A percentile compares a stretch with the other conserved stretches of the same genome.
phyloP scores from a whole-genome alignment of 1,139 yeast genomes.

The Arxiozyma slooffiae region DNA sequence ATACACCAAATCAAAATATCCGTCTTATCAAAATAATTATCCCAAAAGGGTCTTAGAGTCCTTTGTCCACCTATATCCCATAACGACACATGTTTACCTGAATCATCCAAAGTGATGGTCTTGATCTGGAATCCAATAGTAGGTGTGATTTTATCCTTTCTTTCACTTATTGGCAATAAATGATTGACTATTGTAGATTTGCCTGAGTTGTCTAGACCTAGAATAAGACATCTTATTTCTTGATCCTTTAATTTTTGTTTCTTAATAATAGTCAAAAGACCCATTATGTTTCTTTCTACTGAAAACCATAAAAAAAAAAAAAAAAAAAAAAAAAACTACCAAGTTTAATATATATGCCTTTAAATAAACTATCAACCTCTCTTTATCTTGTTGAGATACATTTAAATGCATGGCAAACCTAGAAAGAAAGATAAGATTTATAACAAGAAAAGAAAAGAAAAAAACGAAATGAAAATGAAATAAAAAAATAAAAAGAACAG shows the following conservation, averaged over 20 bases:
- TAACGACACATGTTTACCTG: slow-evolving; percentile 31
- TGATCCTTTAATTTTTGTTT: slow-evolving; percentile 75
- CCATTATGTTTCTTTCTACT: slow-evolving; percentile 42
- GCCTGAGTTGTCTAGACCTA: slow-evolving; percentile 87
- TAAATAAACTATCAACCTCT: too few relatives aligned
- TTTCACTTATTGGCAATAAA: slow-evolving; percentile 34
- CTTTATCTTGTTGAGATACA: not conserved
- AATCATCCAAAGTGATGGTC: slow-evolving; percentile 26
- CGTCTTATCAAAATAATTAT: slow-evolving; percentile 79
- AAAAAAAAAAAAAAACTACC: too few relatives aligned
- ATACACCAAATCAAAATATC: slow-evolving; percentile 89
- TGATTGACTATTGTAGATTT: slow-evolving; percentile 69
- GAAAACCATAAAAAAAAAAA: too few relatives aligned
- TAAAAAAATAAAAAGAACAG: not conserved
- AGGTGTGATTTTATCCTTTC: slow-evolving; percentile 38
- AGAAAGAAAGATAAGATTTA: too few relatives aligned
- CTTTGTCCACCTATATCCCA: slow-evolving; percentile 92
- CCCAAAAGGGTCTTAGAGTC: slow-evolving; percentile 75
- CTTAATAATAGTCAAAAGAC: slow-evolving; percentile 67
- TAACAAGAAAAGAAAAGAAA: too few relatives aligned
- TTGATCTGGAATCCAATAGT: slow-evolving; percentile 58
- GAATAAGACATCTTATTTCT: slow-evolving; percentile 62
- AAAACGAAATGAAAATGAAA: too few relatives aligned
- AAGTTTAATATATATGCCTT: not conserved
- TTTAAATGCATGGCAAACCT: not conserved